Evolutionary conservation across 164 flowering plant genomes (phyloP).

Genomic region (Aristolochia fimbriata): DNA sequence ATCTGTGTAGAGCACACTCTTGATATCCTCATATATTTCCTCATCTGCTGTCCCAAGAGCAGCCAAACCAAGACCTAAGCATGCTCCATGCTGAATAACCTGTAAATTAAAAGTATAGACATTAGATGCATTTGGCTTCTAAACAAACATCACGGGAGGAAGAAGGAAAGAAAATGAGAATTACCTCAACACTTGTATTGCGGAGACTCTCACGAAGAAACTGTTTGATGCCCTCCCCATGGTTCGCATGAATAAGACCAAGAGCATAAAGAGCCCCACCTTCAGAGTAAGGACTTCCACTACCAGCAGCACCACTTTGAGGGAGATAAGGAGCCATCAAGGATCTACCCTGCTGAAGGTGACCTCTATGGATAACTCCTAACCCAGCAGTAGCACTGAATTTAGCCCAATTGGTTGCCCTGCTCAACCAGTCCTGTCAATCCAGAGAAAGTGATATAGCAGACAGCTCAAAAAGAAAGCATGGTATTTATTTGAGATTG

Average conservation of each 20-base stretch:
- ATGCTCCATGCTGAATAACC: slow-evolving; percentile 96
- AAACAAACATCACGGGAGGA: not conserved
- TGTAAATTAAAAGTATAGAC: slow-evolving; percentile 15
- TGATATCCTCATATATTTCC: slow-evolving; percentile 79
- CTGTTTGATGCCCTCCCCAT: slow-evolving; percentile 92
- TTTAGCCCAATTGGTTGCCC: slow-evolving; percentile 95
- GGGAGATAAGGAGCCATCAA: slow-evolving; percentile 94
- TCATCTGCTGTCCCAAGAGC: slow-evolving; percentile 91
- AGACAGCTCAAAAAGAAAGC: not conserved
- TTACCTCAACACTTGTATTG: slow-evolving; percentile 79
- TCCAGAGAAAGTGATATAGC: not conserved
- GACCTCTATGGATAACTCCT: slow-evolving; percentile 89
- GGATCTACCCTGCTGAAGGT: slow-evolving; percentile 86
- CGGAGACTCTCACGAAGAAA: slow-evolving; percentile 83
- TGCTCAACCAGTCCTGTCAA: slow-evolving; percentile 79
- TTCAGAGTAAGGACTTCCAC: slow-evolving; percentile 91
- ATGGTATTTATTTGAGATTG: too few species aligned
- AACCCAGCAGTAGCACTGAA: slow-evolving; percentile 94
- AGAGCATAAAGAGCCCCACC: slow-evolving; percentile 94
- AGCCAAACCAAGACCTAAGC: slow-evolving; percentile 89
- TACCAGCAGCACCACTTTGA: slow-evolving; percentile 76
- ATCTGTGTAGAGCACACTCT: slow-evolving; percentile 73
- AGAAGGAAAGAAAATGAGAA: not conserved
- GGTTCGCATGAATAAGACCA: slow-evolving; percentile 92
- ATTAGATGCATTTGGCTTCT: not conserved